Conservation (phyloP, 768 basidiomycete species). For the Lentinus brumalis region DNA sequence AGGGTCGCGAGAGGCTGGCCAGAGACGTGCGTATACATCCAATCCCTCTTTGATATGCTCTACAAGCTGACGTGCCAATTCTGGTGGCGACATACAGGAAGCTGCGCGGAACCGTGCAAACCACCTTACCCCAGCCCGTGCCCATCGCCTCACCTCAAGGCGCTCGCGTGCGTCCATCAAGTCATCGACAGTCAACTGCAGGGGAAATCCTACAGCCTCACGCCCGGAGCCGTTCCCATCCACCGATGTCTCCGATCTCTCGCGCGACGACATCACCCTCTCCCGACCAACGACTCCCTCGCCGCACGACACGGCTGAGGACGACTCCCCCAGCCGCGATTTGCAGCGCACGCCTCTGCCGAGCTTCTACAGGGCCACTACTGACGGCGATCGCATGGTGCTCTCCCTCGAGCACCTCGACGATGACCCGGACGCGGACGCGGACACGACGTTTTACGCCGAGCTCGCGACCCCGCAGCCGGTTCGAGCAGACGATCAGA, state of each 20-base stretch:
- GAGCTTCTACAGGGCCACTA: too few relatives aligned
- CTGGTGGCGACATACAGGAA: not conserved
- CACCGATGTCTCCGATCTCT: not conserved
- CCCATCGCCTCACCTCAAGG: not conserved
- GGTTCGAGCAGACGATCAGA: too few relatives aligned
- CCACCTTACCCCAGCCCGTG: not conserved
- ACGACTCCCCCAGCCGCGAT: not conserved
- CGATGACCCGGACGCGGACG: too few relatives aligned
- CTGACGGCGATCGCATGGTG: too few relatives aligned
- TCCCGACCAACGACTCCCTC: not conserved
- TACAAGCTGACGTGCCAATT: too few relatives aligned
- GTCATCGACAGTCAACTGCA: not conserved
- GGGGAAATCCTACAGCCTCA: not conserved
- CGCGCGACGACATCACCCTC: not conserved
- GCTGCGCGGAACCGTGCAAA: not conserved
- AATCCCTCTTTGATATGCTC: not conserved
- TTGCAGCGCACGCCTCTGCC: not conserved
- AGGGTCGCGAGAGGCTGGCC: not conserved
- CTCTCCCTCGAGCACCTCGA: too few relatives aligned
- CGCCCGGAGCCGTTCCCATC: not conserved
- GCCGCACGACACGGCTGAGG: not conserved
- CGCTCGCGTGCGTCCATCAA: not conserved
- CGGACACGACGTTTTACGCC: too few relatives aligned
- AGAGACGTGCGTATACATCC: conserved; percentile 1
- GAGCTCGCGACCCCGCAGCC: too few relatives aligned